Percentiles rank a stretch among this genome's conserved stretches.
Evolutionary conservation across 495 filamentous ascomycete genomes (phyloP).

Genomic region (Hypoxylon subgilvum): DNA sequence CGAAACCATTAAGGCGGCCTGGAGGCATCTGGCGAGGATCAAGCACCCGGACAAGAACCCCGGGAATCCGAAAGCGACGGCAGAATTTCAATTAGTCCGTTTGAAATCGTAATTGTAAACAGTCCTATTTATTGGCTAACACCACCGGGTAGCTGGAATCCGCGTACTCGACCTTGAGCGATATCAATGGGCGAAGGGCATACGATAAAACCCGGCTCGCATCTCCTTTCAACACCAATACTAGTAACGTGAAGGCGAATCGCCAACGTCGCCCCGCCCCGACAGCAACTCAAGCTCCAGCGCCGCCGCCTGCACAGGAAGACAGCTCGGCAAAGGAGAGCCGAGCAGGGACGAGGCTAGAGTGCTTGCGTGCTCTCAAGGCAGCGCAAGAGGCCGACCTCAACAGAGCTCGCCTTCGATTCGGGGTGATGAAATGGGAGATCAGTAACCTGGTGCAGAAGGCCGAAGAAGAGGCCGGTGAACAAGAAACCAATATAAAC

Average conservation of each 20-base stretch:
- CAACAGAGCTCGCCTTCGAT: not conserved
- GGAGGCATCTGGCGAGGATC: constrained; percentile 76
- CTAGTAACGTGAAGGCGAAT: not conserved
- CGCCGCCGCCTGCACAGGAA: not conserved
- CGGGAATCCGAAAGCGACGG: constrained; percentile 33
- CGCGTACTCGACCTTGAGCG: constrained; percentile 4
- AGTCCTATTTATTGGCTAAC: not conserved
- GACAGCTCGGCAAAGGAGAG: not conserved
- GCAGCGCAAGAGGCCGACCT: not conserved
- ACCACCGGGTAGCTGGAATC: not conserved
- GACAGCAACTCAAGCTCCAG: not conserved
- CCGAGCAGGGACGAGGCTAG: not conserved
- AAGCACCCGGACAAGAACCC: constrained; percentile 89
- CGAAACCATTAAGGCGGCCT: constrained; percentile 83
- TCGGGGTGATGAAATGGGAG: not conserved
- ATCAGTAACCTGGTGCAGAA: not conserved
- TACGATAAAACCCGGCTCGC: not conserved
- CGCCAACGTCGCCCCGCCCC: not conserved
- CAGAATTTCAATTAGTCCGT: constrained; percentile 7
- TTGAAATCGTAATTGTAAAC: not conserved
- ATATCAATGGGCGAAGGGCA: not conserved
- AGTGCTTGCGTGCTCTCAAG: not conserved
- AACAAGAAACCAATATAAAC: not conserved
- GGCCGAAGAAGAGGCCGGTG: not conserved
- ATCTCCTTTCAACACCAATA: not conserved